A percentile compares a stretch with the other conserved stretches of the same genome.
Conservation (phyloP, 306 rosid species). For the Sicyos baderoa region DNA sequence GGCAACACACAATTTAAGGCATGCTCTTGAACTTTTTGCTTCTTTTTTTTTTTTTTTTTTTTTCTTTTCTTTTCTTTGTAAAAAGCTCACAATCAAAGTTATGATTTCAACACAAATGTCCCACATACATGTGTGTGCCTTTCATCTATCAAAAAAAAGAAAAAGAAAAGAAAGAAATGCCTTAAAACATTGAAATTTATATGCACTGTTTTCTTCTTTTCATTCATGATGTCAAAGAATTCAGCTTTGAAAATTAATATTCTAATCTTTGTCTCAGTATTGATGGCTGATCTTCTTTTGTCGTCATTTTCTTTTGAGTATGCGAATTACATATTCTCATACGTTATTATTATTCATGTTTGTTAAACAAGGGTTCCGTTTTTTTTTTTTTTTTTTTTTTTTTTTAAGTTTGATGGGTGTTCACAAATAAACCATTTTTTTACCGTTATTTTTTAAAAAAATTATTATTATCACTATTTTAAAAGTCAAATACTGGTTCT, state of each 20-base stretch:
- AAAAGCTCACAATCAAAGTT: conserved; percentile 11
- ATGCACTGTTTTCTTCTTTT: background rate
- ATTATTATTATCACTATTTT: too few relatives aligned
- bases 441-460: too few relatives aligned
- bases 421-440: too few relatives aligned
- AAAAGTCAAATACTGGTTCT: too few relatives aligned
- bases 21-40: background rate
- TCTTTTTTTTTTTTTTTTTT: background rate
- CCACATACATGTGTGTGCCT: conserved; percentile 5
- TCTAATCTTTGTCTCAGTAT: background rate
- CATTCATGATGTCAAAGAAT: background rate
- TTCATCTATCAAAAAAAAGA: background rate
- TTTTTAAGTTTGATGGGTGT: too few relatives aligned
- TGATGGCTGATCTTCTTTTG: background rate
- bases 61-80: background rate
- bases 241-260: background rate
- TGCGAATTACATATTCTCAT: background rate
- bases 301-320: background rate
- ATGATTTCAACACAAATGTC: conserved; percentile 12
- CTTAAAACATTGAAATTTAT: background rate
- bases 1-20: background rate
- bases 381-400: too few relatives aligned
- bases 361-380: too few relatives aligned
- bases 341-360: too few relatives aligned
- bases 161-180: background rate